These are phyloP conservation scores for Leccinum longicurvipes DNA, from an alignment of 768 basidiomycete species.

Conservation along the genomic window DNA sequence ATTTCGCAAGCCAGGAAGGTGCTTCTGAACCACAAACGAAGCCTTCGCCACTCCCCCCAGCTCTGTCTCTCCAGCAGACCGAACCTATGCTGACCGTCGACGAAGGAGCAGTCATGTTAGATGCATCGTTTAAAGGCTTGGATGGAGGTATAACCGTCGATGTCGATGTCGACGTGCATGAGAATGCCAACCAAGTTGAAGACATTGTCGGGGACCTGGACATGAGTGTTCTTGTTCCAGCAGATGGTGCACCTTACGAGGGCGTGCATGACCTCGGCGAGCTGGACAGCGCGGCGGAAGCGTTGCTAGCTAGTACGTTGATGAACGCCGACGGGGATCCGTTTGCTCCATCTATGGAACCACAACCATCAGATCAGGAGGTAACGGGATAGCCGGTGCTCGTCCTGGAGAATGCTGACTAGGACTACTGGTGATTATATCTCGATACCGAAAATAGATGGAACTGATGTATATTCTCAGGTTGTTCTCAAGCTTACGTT, in stretches of 20 bases:
- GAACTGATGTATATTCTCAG: slow-evolving; percentile 4
- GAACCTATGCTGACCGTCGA: slow-evolving; percentile 43
- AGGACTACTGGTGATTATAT: slow-evolving; percentile 9
- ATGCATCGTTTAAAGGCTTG: slow-evolving; percentile 54
- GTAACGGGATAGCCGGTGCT: slow-evolving; percentile 6
- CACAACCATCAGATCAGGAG: slow-evolving; percentile 13
- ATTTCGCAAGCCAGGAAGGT: slow-evolving; percentile 37
- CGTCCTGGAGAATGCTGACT: too few relatives aligned
- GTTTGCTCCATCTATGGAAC: slow-evolving; percentile 40
- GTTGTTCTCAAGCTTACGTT: neutral
- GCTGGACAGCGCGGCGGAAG: slow-evolving; percentile 46
- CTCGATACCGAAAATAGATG: neutral
- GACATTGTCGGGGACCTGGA: slow-evolving; percentile 52
- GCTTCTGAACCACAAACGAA: slow-evolving; percentile 55
- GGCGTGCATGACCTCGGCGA: slow-evolving; percentile 52
- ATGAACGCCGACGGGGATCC: slow-evolving; percentile 63
- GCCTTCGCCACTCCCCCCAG: slow-evolving; percentile 66
- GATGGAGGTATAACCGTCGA: slow-evolving; percentile 45
- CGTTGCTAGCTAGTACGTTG: slow-evolving; percentile 54
- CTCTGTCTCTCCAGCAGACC: slow-evolving; percentile 45
- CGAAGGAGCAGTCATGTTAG: slow-evolving; percentile 43
- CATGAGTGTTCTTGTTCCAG: slow-evolving; percentile 59
- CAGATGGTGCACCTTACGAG: slow-evolving; percentile 62
- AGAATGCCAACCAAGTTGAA: slow-evolving; percentile 16
- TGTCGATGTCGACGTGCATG: slow-evolving; percentile 39